These are phyloP conservation scores for Fusarium setosum DNA, from an alignment of 2,329 filamentous ascomycete genomes.

Conservation along the genomic window DNA sequence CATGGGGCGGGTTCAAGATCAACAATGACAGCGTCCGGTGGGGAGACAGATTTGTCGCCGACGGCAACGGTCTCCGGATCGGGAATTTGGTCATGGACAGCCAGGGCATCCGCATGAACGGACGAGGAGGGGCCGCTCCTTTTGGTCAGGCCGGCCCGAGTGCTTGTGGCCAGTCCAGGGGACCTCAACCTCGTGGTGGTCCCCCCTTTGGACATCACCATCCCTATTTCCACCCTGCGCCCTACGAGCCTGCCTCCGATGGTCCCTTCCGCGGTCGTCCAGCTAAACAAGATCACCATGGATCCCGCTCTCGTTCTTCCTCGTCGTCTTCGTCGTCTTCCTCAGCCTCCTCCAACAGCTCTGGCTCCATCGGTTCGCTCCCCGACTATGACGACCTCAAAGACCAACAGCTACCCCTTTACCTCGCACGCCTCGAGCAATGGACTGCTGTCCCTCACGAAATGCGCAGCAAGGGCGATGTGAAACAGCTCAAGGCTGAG, in stretches of 20 bases:
- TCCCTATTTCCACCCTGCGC: conserved; percentile 4
- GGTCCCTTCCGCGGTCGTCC: conserved; percentile 22
- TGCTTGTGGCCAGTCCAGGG: not conserved
- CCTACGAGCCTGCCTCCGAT: conserved; percentile 12
- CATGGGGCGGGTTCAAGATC: conserved; percentile 51
- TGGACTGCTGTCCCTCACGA: conserved; percentile 64
- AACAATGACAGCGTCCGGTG: conserved; percentile 57
- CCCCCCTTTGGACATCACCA: conserved; percentile 5
- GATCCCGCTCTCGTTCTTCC: conserved; percentile 45
- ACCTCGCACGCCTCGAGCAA: conserved; percentile 55
- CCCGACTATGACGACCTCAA: conserved; percentile 63
- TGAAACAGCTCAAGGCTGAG: conserved; percentile 55
- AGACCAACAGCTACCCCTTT: conserved; percentile 60
- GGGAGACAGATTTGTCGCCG: conserved; percentile 56
- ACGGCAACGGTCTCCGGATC: conserved; percentile 59
- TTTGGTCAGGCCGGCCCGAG: not conserved
- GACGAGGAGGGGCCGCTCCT: conserved; percentile 1
- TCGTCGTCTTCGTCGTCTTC: conserved; percentile 50
- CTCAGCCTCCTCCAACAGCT: conserved; percentile 49
- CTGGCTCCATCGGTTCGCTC: conserved; percentile 61
- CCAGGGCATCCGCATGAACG: conserved; percentile 49
- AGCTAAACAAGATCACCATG: conserved; percentile 19
- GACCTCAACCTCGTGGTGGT: not conserved
- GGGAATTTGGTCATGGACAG: conserved; percentile 56
- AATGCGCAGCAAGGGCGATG: conserved; percentile 57